Base-by-base conservation (phyloP, 805 yeast genomes). In the Clavispora asparagi region DNA sequence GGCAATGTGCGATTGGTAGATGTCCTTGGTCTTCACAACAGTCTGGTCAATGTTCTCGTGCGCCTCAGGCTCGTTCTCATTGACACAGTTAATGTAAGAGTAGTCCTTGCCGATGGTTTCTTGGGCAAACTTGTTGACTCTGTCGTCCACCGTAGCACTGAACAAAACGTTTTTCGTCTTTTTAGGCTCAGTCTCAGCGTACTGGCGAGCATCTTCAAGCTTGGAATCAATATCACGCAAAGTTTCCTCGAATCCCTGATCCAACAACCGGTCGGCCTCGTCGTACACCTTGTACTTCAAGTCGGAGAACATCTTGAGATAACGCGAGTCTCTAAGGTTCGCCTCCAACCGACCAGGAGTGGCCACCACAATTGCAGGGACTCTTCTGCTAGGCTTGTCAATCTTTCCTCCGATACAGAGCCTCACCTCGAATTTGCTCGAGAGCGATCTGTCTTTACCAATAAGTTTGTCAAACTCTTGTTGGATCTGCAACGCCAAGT, bases 241-340 rank as follows among this genome's bases (percentile, higher is more conserved):
- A 51, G 80, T 85, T 35, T 76, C 78, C 57, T 78, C 82, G 63
- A 92, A 91, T 14, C 95, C 95, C 50, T 80, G 82, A 63, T 85
- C 94, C 49, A 91, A 73, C 43, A 91, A 68, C 56, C 94, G 79
- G 67, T 91, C 97, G 33, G 97, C 97, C 70, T 91, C 98, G 64
- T 91, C 97, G 52, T 88, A 79, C 35, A 90, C 83, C 50, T 87
- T 74, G 57, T 83, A 79, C 48, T 76, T 76, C 46, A 91, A 71
- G 44, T 71, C 64, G 35, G 64, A 61, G 62, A 89, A 83, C 35
- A 74, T 66, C 19, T 65, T 64, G 16, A 79, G 74, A 48, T 61
- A 63, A 27, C 64, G 67, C 23, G 73, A 76, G 46, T 75, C 75
- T 33, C 66, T 59, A 40, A 88, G 62, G 50, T 82, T 70, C 56